Percentiles rank a stretch among this genome's conserved stretches.
These are phyloP conservation scores for Talaromyces wortmannii DNA, from an alignment of 495 filamentous ascomycete genomes.

Conservation along the genomic window DNA sequence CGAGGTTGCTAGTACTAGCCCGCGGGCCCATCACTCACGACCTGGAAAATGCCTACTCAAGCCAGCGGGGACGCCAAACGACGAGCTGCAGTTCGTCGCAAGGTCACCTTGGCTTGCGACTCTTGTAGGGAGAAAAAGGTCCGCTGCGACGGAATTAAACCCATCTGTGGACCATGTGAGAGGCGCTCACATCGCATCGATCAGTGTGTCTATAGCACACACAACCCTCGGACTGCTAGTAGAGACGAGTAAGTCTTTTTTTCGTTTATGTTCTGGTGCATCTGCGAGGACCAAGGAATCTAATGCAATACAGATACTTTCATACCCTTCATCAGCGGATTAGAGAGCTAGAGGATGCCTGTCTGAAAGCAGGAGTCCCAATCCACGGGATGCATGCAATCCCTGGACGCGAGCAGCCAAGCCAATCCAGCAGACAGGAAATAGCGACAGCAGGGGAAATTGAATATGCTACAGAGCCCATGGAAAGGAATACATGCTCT, in stretches of 20 bases:
- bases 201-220: constrained; percentile 29
- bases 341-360: constrained; percentile 26
- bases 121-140: constrained; percentile 34
- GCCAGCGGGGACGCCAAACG: background rate
- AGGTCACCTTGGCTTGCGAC: constrained; percentile 22
- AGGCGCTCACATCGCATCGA: constrained; percentile 24
- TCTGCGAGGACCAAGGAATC: background rate
- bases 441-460: background rate
- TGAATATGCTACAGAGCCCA: background rate
- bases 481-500: background rate
- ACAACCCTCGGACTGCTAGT: constrained; percentile 28
- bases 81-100: background rate
- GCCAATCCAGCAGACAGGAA: background rate
- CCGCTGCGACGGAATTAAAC: constrained; percentile 35
- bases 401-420: background rate
- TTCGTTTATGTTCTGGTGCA: background rate
- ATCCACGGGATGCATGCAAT: constrained; percentile 8
- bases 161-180: constrained; percentile 35
- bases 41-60: background rate
- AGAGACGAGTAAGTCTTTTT: constrained; percentile 21
- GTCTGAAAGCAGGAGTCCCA: constrained; percentile 20
- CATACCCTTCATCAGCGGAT: constrained; percentile 28
- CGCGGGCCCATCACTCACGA: too few relatives aligned
- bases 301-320: constrained; percentile 16
- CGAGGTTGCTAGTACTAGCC: too few relatives aligned